phyloP scores from a whole-genome alignment of 2,329 filamentous ascomycete genomes.

The Scleromitrula shiraiana region DNA sequence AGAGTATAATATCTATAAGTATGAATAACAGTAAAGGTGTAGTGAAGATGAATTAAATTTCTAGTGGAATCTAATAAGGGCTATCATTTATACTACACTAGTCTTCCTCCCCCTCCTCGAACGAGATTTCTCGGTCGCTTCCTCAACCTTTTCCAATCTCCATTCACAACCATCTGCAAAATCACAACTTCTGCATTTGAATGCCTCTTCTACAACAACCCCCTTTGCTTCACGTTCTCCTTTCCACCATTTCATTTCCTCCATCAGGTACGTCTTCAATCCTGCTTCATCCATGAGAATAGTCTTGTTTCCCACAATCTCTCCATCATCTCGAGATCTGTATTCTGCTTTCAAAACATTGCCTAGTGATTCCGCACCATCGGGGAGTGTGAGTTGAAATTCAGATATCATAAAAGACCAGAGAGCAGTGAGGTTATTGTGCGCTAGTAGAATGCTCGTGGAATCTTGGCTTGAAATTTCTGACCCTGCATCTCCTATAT shows the following conservation, averaged over 20 bases:
- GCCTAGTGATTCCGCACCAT: slow-evolving; percentile 46
- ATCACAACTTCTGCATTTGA: slow-evolving; percentile 80
- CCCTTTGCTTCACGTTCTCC: slow-evolving; percentile 65
- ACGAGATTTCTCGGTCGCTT: slow-evolving; percentile 33
- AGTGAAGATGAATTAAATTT: too few relatives aligned
- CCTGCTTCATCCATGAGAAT: slow-evolving; percentile 58
- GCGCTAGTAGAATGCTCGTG: slow-evolving; percentile 38
- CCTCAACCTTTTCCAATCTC: slow-evolving; percentile 62
- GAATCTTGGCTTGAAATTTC: slow-evolving; percentile 22
- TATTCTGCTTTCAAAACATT: slow-evolving; percentile 51
- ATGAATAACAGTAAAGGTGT: too few relatives aligned
- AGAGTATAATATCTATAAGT: too few relatives aligned
- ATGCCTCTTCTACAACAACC: slow-evolving; percentile 76
- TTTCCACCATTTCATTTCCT: slow-evolving; percentile 81
- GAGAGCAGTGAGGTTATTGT: slow-evolving; percentile 51
- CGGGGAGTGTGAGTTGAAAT: slow-evolving; percentile 37
- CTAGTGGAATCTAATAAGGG: too few relatives aligned
- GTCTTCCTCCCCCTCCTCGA: slow-evolving; percentile 12
- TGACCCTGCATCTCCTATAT: slow-evolving; percentile 19
- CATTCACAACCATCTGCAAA: slow-evolving; percentile 74
- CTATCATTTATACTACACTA: slow-evolving; percentile 2
- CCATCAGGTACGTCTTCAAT: slow-evolving; percentile 57
- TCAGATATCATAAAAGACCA: slow-evolving; percentile 58
- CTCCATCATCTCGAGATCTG: slow-evolving; percentile 37
- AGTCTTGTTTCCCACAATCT: slow-evolving; percentile 47